Evolutionary conservation across 176 grass and related monocot genomes (phyloP).

Genomic region (Oryza glaberrima): DNA sequence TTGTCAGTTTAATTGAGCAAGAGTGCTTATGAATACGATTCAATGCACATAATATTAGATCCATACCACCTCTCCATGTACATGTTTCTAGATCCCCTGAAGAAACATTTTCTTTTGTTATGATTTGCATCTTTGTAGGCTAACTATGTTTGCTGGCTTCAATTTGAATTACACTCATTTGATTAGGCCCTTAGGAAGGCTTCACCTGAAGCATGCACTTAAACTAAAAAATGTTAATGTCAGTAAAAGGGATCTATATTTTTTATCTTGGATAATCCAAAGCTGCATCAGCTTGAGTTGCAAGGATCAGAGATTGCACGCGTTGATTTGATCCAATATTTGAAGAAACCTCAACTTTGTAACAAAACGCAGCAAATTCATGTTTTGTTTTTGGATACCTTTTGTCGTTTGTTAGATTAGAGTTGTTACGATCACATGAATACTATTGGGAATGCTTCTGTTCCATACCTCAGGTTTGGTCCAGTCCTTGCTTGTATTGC

Average conservation of each 20-base stretch:
- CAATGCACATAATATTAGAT: neutral
- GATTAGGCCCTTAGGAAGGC: neutral
- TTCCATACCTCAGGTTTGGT: neutral
- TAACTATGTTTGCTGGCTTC: neutral
- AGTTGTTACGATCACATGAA: neutral
- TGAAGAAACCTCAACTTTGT: neutral
- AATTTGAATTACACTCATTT: neutral
- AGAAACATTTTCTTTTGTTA: constrained; percentile 8
- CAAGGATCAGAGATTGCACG: neutral
- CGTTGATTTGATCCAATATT: neutral
- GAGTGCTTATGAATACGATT: neutral
- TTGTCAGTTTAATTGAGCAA: neutral
- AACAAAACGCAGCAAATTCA: neutral
- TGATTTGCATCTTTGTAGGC: neutral
- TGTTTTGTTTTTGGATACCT: neutral
- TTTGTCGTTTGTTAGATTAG: neutral
- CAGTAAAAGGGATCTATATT: neutral
- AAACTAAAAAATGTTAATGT: neutral
- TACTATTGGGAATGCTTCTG: neutral
- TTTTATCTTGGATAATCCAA: neutral
- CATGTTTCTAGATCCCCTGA: neutral
- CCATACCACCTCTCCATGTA: neutral
- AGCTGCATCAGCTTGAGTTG: neutral
- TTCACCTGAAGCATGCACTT: neutral
- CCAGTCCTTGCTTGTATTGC: neutral